Conservation (phyloP, 805 yeast species). For the Candida sithepensis region DNA sequence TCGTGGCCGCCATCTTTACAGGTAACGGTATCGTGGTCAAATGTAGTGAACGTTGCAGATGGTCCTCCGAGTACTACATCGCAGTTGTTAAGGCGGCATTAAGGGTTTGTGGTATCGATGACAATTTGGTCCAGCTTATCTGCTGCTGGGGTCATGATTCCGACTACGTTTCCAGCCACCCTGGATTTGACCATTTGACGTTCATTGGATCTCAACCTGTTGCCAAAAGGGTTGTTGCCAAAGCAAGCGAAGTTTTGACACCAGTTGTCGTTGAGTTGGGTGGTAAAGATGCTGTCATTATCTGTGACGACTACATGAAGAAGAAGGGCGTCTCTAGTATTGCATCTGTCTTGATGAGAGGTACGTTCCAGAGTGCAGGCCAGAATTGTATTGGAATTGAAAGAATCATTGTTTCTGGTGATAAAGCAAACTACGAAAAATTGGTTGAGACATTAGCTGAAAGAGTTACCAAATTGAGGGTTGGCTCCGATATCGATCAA, state of each 20-base stretch:
- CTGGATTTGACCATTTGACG: conserved; percentile 80
- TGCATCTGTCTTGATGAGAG: conserved; percentile 85
- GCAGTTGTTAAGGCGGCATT: conserved; percentile 70
- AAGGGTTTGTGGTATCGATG: conserved; percentile 69
- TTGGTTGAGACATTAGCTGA: conserved; percentile 53
- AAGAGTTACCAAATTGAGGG: conserved; percentile 58
- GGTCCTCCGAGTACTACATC: conserved; percentile 85
- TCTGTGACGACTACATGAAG: conserved; percentile 74
- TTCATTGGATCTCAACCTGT: conserved; percentile 96
- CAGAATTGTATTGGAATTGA: conserved; percentile 98
- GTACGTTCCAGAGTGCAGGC: conserved; percentile 95
- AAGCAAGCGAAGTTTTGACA: conserved; percentile 83
- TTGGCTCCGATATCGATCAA: conserved; percentile 93
- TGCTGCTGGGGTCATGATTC: conserved; percentile 86
- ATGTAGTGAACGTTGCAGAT: conserved; percentile 93
- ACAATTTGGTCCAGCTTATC: conserved; percentile 80
- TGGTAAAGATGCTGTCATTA: conserved; percentile 90
- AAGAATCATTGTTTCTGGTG: conserved; percentile 77
- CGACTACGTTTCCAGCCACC: conserved; percentile 79
- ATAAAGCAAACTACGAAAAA: conserved; percentile 52
- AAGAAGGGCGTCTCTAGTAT: conserved; percentile 40
- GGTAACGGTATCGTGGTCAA: conserved; percentile 91
- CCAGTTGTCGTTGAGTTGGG: conserved; percentile 97
- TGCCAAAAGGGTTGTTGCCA: conserved; percentile 79
- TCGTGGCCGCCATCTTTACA: conserved; percentile 81